Base-by-base conservation (phyloP, 2,329 filamentous ascomycete genomes). In the Colletotrichum costaricense region DNA sequence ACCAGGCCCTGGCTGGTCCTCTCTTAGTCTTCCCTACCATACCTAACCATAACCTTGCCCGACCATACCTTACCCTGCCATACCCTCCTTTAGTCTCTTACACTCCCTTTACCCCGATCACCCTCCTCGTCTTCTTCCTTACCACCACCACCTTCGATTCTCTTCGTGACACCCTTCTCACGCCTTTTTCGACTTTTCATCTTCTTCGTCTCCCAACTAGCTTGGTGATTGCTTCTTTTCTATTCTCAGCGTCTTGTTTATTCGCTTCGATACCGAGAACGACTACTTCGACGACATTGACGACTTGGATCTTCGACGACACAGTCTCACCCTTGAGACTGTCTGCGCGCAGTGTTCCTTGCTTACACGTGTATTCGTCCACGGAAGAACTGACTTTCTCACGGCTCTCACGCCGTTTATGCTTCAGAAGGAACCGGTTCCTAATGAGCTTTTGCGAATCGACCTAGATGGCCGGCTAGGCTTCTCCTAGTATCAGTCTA, bases 401-500 rank as follows among this genome's bases (percentile, higher is more conserved):
- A 59, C 66, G 65, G 59, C 66, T 28, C 42, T 46, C 30, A 49
- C 67, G 62, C 42, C 66, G 63, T 52, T 60, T 70, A 67, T 63
- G 42, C 70, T 66, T 67, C 69, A 22, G 8, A 19, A 42, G 42
- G 42, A 33, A 60, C 22, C 38, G 63, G 38, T 42, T 52, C 58
- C 72, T 65, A 55, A 74, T 74, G 72, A 63, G 38, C 62, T 57
- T 67, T 67, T 67, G 54, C 57, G 46, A 63, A 63, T 63, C 68
- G 54, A 74, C 70, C 56, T 74, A 74, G 72, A 74, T 74, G 68
- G 72, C 72, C 72, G 72, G 46, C 68, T 74, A 74, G 72, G 72
- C 68, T 70, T 65, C 46, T 60, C 26, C 72, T 58, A 67, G 62
- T 79, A 75, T 75, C 79, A 78, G 77, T 78, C 76, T 79, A 75